Evolutionary conservation across 2,329 filamentous ascomycete species (phyloP).

Genomic region (Hymenoscyphus fructigenus): DNA sequence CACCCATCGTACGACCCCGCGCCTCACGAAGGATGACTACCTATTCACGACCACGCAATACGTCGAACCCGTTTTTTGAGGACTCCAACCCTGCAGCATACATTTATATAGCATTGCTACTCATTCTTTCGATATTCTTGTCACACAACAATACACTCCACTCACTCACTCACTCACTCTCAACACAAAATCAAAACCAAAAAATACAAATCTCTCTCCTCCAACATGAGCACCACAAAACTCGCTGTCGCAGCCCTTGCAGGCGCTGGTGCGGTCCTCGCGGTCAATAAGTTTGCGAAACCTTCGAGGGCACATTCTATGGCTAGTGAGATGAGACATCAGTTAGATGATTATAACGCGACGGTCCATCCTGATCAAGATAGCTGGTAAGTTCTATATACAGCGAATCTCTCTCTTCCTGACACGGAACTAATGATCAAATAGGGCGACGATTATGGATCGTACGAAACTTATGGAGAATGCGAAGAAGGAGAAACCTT

Average conservation of each 20-base stretch:
- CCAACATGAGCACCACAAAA: conserved; percentile 10
- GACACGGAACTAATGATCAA: not conserved
- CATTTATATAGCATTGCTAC: not conserved
- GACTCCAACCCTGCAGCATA: not conserved
- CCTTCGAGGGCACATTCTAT: conserved; percentile 20
- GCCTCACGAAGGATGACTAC: not conserved
- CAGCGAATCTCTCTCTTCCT: not conserved
- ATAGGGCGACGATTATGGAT: conserved; percentile 26
- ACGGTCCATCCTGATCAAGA: conserved; percentile 21
- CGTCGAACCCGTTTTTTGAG: not conserved
- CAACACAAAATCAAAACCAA: not conserved
- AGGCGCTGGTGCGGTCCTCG: conserved; percentile 20
- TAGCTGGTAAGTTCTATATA: conserved; percentile 8
- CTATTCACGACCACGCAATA: not conserved
- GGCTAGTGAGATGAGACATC: conserved; percentile 19
- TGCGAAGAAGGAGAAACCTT: conserved; percentile 26
- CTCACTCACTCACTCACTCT: not conserved
- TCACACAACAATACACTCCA: not conserved
- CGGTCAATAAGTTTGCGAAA: conserved; percentile 18
- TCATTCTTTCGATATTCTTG: not conserved
- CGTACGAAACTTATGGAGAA: conserved; percentile 23
- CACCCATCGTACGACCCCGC: conserved; percentile 10
- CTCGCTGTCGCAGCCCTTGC: conserved; percentile 20
- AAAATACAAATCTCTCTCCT: not conserved
- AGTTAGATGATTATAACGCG: conserved; percentile 24